Base-by-base conservation (phyloP, 768 basidiomycete species). In the Xerocomus brunneocitrinus region DNA sequence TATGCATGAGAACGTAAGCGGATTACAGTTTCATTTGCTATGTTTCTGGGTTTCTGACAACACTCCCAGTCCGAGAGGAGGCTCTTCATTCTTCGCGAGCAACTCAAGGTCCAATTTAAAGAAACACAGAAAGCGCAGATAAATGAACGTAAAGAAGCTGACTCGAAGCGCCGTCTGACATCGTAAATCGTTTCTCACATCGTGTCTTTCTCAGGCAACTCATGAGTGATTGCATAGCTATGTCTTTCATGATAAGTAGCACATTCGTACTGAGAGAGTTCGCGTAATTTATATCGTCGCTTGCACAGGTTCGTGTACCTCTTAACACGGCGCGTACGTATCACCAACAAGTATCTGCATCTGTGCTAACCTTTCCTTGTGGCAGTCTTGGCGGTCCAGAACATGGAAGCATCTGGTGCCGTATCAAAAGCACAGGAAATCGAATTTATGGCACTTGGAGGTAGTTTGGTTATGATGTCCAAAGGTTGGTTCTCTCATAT, bases 391-490 rank as follows among this genome's bases (percentile, higher is more conserved):
- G 91, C 94, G 1, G 87, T 95, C 16, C 94, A 97, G 72, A 95
- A 98, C 63, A 85, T 95, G 80, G 85, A 89, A 56, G 91, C 89
- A 1, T 82, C 83, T 1, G 82, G 86, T 8, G 79, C 81, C 1
- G 79, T 95, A 42, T 77, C 79, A 2, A 83, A 81, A 58, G 82
- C 85, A 35, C 87, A 93, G 62, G 84, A 88, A 56, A 83, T 95
- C 52, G 93, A 97, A 73, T 93, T 94, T 64, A 84, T 83, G 62
- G 94, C 90, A 6, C 76, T 94, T 16, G 83, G 84, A 60, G 88
- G 88, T 2, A 88, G 85, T 62, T 70, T 94, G 47, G 84, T 81
- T 52, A 90, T 91, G 86, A 94, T 94, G 93, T 83, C 84, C 35
- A 89, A 91, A 76, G 87, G 87, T 79, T 36, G 36, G 73, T 22